Conservation (phyloP, 352 stramenopile species). For the Phytophthora litchii region DNA sequence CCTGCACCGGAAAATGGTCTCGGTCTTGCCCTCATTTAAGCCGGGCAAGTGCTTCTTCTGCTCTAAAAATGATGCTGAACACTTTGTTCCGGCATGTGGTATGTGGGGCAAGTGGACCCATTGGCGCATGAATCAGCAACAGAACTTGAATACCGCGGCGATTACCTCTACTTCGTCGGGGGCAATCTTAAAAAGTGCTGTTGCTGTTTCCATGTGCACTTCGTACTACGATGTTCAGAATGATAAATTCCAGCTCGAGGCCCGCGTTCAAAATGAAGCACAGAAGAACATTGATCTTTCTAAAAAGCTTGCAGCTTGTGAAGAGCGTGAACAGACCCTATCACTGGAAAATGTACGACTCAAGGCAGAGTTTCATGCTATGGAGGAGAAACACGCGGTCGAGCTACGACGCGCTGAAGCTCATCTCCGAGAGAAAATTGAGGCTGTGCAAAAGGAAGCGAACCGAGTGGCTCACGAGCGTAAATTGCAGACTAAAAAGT, state of each 20-base stretch:
- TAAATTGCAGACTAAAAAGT: slow-evolving; percentile 51
- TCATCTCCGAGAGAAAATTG: slow-evolving; percentile 54
- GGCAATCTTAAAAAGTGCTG: slow-evolving; percentile 39
- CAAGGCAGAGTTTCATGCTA: slow-evolving; percentile 47
- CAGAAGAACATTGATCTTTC: slow-evolving; percentile 33
- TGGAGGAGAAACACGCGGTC: slow-evolving; percentile 54
- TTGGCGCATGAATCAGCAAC: slow-evolving; percentile 83
- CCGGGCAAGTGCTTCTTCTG: slow-evolving; percentile 87
- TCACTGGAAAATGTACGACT: slow-evolving; percentile 40
- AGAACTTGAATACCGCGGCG: slow-evolving; percentile 36
- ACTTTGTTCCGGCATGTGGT: slow-evolving; percentile 78
- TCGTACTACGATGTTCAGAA: slow-evolving; percentile 88
- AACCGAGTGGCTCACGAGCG: slow-evolving; percentile 58
- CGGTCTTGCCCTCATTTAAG: slow-evolving; percentile 80
- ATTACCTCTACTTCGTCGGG: slow-evolving; percentile 20
- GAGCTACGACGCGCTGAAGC: slow-evolving; percentile 44
- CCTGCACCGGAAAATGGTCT: slow-evolving; percentile 57
- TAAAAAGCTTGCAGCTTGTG: slow-evolving; percentile 27
- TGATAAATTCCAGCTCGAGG: slow-evolving; percentile 61
- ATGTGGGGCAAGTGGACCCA: slow-evolving; percentile 89
- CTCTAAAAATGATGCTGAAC: slow-evolving; percentile 81
- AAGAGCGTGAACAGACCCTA: slow-evolving; percentile 30
- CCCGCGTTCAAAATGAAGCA: slow-evolving; percentile 39
- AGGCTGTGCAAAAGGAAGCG: slow-evolving; percentile 52
- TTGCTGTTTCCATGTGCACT: slow-evolving; percentile 73